Base-by-base conservation (phyloP, 306 rosid genomes). In the Medicago ruthenica region DNA sequence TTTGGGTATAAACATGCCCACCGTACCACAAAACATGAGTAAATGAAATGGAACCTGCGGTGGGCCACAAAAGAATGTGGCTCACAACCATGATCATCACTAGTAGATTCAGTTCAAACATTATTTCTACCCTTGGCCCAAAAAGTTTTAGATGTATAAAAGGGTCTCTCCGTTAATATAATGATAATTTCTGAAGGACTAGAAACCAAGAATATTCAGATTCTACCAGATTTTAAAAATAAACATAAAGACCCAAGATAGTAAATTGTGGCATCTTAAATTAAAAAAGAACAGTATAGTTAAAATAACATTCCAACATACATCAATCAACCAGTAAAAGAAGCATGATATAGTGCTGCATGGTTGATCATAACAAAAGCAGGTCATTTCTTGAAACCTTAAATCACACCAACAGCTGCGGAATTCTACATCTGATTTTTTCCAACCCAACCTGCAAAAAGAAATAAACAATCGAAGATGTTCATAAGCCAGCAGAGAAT, bases 281-380 rank as follows among this genome's bases (percentile, higher is more conserved):
- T 55, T 61, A 61, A 74, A 74, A 57, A 62, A 42, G 44, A 80
- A 73, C 45, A 70, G 63, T 80, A 68, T 80, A 74, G 60, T 82
- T 75, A 57, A 84, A 86, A 79, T 82, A 82, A 86, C 84, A 85
- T 82, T 89, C 86, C 78, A 90, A 89, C 99, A 90, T 89, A 89
- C 96, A 92, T 87, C 89, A 90, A 90, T 88, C 88, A 87, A 87
- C 86, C 71, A 87, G 88, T 81, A 87, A 90, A 88, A 89, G 90
- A 86, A 86, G 87, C 89, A 86, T 80, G 85, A 81, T 84, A 81
- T 76, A 90, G 89, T 78, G 79, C 88, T 71, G 96, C 89, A 83
- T 54, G 80, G 96, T 78, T 85, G 89, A 81, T 84, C 80, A 89
- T 84, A 88, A 81, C 82, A 86, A 85, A 88, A 84, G 88, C 85